phyloP scores from a whole-genome alignment of 2,329 filamentous ascomycete species.

The Blastomyces percursus region DNA sequence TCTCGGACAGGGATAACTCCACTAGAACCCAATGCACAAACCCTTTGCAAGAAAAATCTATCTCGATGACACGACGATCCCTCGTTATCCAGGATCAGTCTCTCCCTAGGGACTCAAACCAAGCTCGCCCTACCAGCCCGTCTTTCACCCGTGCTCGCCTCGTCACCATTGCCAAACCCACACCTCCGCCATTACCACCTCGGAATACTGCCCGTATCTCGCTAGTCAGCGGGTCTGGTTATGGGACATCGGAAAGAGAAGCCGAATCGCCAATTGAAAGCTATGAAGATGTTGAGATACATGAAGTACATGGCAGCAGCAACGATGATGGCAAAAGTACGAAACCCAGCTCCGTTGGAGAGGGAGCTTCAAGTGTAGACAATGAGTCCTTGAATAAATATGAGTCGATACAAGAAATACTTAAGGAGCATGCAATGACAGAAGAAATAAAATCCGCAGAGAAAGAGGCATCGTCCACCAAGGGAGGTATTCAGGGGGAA shows the following conservation, averaged over 20 bases:
- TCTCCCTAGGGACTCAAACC: slow-evolving; percentile 36
- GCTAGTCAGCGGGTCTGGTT: not conserved
- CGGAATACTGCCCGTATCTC: slow-evolving; percentile 28
- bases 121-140: slow-evolving; percentile 52
- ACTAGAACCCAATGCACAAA: not conserved
- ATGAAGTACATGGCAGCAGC: slow-evolving; percentile 36
- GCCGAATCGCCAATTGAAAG: slow-evolving; percentile 2
- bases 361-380: not conserved
- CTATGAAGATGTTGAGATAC: slow-evolving; percentile 24
- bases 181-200: slow-evolving; percentile 57
- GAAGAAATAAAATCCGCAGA: not conserved
- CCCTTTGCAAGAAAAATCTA: not conserved
- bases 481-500: not conserved
- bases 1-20: not conserved
- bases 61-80: not conserved
- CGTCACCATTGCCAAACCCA: slow-evolving; percentile 71
- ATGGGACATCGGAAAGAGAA: not conserved
- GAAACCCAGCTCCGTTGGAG: not conserved
- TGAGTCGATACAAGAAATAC: not conserved
- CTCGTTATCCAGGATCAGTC: slow-evolving; percentile 32
- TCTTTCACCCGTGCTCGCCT: slow-evolving; percentile 65
- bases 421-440: not conserved
- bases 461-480: not conserved
- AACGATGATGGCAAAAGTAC: slow-evolving; percentile 36
- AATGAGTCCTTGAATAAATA: not conserved